Base-by-base conservation (phyloP, 2,329 filamentous ascomycete species). In the Fusarium dimerum region DNA sequence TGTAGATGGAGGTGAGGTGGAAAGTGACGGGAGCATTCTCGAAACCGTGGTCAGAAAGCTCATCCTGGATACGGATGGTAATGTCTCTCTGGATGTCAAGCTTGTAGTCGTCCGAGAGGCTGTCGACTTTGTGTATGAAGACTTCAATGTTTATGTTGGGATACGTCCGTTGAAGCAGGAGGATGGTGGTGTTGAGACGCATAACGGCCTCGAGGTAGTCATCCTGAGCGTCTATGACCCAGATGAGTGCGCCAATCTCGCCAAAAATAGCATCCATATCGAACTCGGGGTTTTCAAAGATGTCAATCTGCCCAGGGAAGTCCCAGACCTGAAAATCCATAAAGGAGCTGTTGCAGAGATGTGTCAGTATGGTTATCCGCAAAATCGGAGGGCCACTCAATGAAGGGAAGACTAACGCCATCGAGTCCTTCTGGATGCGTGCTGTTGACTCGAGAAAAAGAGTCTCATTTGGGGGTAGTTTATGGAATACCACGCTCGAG, bases 251-350 rank as follows among this genome's bases (percentile, higher is more conserved):
- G 17, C 94, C 94, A 15, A 96, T 90, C 67, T 93, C 92, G 61
- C 91, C 89, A 72, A 99, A 99, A 66, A 97, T 93, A 66, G 90
- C 87, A 64, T 96, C 91, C 57, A 94, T 88, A 69, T 97, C 92
- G 66, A 96, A 96, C 44, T 85, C 88, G 5, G 90, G 87, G 66
- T 94, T 91, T 54, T 95, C 87, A 65, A 96, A 95, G 50, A 85
- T 78, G 74, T 97, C 90, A 59, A 97, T 85, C 73, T 97, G 92
- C 20, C 93, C 92, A 2, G 94, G 94, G 52, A 99, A 92, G 69
- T 99, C 94, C 90, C 92, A 97, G 44, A 97, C 90, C 74, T 97
- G 93, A 63, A 97, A 97, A 69, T 97, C 93, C 92, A 97, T 97
- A 70, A 99, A 97, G 3, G 94, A 97, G 63, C 92, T 97, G 15